Base-by-base conservation (phyloP, 331 rosid genomes). In the Malus hybrid region DNA sequence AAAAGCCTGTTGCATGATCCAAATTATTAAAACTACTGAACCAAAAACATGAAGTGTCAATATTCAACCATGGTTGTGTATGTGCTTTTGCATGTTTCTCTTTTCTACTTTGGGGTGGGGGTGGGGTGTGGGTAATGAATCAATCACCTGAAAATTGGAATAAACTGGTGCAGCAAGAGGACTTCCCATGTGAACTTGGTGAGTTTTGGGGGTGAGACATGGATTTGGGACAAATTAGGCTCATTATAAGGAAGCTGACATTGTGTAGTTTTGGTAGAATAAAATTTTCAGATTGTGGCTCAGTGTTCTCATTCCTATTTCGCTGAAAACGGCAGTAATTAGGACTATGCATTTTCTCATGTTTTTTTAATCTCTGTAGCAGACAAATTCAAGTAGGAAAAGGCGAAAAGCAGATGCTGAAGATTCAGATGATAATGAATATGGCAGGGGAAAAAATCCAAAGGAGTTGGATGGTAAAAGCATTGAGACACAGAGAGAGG, bases 311-410 rank as follows among this genome's bases (percentile, higher is more conserved):
- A 3, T 44, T 44, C 50, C 50, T 11, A 44, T 44, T 11, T 44
- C 0, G 15, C 50, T 44, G 50, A 44, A 44, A 11, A 44, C 50
- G 15, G 15, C 5, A 44, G 14, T 44, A 11, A 44, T 56, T 24
- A 60, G 32, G 32, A 60, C 64, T 18, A 4, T 18, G 66, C 20
- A 14, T 69, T 7, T 50, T 16, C 52, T 39, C 11, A 67, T 69
- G 29, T 57, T 36, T 36, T 34, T 36, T 36, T 36, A 0, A 36
- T 36, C 44, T n/a, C 36, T 76, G 72, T 87, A 76, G 73, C 96
- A 95, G 98, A 92, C 99, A 69, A 95, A 89, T 81, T 86, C 96
- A 53, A 89, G 86, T 79, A 84, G 91, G 83, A 92, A 90, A 87
- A 92, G 90, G 86, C 93, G 95, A 57, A 95, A 92, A 79, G 78